Conservation (phyloP, 169 alveolate species). For the Eimeria nieschulzi region DNA sequence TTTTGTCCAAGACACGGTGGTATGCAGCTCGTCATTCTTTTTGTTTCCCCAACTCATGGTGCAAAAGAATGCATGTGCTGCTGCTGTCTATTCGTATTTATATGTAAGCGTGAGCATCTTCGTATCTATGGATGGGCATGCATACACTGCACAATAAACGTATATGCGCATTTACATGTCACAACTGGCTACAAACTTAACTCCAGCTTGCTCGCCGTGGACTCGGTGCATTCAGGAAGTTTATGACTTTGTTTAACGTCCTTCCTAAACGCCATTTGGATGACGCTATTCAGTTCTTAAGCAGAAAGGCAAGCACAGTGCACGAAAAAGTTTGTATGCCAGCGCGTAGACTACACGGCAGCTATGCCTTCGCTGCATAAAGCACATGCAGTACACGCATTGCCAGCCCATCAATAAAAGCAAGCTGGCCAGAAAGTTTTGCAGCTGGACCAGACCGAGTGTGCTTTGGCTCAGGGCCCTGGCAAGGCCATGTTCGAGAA, state of each 20-base stretch:
- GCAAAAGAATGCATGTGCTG: no score
- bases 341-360: background rate
- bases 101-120: background rate
- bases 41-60: no score
- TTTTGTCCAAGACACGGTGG: background rate
- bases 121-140: no score
- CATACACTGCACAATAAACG: no score
- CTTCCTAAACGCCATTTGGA: constrained; percentile 30
- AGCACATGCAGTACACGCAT: background rate
- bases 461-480: constrained; percentile 5
- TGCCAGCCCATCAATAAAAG: background rate
- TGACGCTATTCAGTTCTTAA: background rate
- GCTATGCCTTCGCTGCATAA: background rate
- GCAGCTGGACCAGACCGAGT: background rate
- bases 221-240: constrained; percentile 12
- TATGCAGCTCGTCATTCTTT: no score
- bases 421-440: no score
- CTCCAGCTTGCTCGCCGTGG: no score
- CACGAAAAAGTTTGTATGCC: no score
- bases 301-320: background rate
- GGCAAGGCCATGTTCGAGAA: background rate
- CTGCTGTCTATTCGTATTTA: background rate
- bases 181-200: no score
- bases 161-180: no score
- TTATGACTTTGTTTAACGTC: constrained; percentile 44